A percentile compares a stretch with the other conserved stretches of the same genome.
phyloP scores from a whole-genome alignment of 202 grass and related monocot genomes.

The Panicum virgatum region DNA sequence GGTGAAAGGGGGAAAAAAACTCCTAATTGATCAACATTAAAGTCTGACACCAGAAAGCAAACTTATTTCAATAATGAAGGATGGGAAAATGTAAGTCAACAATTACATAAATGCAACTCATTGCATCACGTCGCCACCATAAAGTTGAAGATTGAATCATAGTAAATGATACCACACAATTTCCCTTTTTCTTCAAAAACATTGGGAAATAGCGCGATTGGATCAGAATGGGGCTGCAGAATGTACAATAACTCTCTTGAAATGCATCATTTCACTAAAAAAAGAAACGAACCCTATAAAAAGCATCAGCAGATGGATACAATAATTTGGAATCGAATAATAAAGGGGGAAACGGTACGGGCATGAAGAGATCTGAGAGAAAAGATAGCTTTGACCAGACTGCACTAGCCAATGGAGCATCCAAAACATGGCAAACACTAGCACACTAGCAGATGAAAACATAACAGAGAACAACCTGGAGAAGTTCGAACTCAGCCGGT shows the following conservation, averaged over 20 bases:
- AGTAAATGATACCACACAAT: not conserved
- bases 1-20: not conserved
- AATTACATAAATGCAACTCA: slow-evolving; percentile 13
- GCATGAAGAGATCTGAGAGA: slow-evolving; percentile 39
- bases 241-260: not conserved
- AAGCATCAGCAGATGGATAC: not conserved
- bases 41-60: slow-evolving; percentile 11
- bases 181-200: not conserved
- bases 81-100: slow-evolving; percentile 11
- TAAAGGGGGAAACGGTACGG: not conserved
- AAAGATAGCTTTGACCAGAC: slow-evolving; percentile 21
- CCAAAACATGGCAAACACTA: not conserved
- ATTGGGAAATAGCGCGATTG: not conserved
- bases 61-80: slow-evolving; percentile 25
- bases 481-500: not conserved
- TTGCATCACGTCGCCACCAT: not conserved
- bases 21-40: slow-evolving; percentile 19
- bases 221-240: slow-evolving; percentile 4
- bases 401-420: slow-evolving; percentile 6
- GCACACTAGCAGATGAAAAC: not conserved
- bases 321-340: not conserved
- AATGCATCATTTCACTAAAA: not conserved
- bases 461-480: not conserved
- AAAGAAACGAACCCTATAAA: not conserved
- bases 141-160: not conserved